A percentile compares a stretch with the other conserved stretches of the same genome.
Conservation (phyloP, 2,329 filamentous ascomycete genomes). For the Exophiala lecanii-corni region DNA sequence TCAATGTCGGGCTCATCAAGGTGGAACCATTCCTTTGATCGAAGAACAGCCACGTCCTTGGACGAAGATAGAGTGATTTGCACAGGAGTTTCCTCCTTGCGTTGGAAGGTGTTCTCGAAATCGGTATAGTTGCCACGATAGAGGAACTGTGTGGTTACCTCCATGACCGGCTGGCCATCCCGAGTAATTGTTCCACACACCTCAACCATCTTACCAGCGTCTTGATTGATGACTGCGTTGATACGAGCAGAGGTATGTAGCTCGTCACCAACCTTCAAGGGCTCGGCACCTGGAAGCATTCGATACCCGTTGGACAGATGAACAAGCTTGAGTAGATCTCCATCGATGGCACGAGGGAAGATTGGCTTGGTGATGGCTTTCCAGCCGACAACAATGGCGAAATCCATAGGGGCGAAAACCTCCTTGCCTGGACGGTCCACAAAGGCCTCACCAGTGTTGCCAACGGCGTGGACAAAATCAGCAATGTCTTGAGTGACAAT, state of each 20-base stretch:
- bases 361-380: conserved; percentile 99
- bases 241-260: conserved; percentile 91
- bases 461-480: conserved; percentile 97
- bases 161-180: conserved; percentile 83
- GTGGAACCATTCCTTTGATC: conserved; percentile 97
- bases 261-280: conserved; percentile 90
- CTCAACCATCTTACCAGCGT: conserved; percentile 98
- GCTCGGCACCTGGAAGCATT: conserved; percentile 93
- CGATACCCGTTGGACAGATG: conserved; percentile 97
- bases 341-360: conserved; percentile 93
- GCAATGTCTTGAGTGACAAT: conserved; percentile 93
- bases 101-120: conserved; percentile 97
- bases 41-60: conserved; percentile 89
- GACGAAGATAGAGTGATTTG: conserved; percentile 80
- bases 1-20: conserved; percentile 80
- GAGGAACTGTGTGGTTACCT: conserved; percentile 96
- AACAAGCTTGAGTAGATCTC: conserved; percentile 90
- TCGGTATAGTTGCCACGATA: conserved; percentile 92
- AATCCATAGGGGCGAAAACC: conserved; percentile 96
- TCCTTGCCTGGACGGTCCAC: conserved; percentile 92
- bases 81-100: conserved; percentile 92
- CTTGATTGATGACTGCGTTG: conserved; percentile 97
- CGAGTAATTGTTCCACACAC: conserved; percentile 95
- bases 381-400: conserved; percentile 96
- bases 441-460: conserved; percentile 95